A percentile compares a stretch with the other conserved stretches of the same genome.
These are phyloP conservation scores for Remersonia thermophila DNA, from an alignment of 2,329 filamentous ascomycete species.

Conservation along the genomic window DNA sequence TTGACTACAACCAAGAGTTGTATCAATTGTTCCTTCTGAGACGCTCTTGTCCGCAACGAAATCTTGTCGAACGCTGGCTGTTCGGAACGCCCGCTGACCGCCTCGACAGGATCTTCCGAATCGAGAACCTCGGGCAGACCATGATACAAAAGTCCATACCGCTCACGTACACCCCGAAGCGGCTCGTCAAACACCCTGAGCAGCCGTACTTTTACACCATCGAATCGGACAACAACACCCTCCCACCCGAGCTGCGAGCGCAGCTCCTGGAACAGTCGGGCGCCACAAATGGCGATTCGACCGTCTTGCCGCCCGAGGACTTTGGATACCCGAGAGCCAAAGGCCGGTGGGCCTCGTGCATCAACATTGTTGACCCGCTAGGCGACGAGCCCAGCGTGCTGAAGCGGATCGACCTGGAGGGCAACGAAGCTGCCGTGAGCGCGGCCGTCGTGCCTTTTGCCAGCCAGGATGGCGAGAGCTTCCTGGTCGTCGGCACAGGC, in stretches of 20 bases:
- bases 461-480: slow-evolving; percentile 77
- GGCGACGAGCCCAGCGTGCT: slow-evolving; percentile 56
- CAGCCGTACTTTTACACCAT: slow-evolving; percentile 87
- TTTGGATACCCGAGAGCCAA: slow-evolving; percentile 80
- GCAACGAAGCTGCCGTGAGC: slow-evolving; percentile 87
- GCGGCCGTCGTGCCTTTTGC: slow-evolving; percentile 74
- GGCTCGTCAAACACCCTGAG: slow-evolving; percentile 77
- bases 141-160: slow-evolving; percentile 77
- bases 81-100: slow-evolving; percentile 21
- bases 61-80: too few relatives aligned
- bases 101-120: slow-evolving; percentile 63
- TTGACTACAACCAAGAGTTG: slow-evolving; percentile 31
- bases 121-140: slow-evolving; percentile 76
- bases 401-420: slow-evolving; percentile 67
- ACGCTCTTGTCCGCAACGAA: slow-evolving; percentile 21
- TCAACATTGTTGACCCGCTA: slow-evolving; percentile 79
- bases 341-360: slow-evolving; percentile 90
- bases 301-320: slow-evolving; percentile 60
- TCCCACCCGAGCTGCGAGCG: slow-evolving; percentile 66
- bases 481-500: slow-evolving; percentile 86
- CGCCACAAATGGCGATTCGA: slow-evolving; percentile 59
- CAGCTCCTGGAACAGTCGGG: slow-evolving; percentile 61
- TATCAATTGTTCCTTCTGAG: slow-evolving; percentile 99
- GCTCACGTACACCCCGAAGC: slow-evolving; percentile 80
- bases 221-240: slow-evolving; percentile 82